Conservation (phyloP, 1,284 basidiomycete species). For the Ceratobasidium sp. region DNA sequence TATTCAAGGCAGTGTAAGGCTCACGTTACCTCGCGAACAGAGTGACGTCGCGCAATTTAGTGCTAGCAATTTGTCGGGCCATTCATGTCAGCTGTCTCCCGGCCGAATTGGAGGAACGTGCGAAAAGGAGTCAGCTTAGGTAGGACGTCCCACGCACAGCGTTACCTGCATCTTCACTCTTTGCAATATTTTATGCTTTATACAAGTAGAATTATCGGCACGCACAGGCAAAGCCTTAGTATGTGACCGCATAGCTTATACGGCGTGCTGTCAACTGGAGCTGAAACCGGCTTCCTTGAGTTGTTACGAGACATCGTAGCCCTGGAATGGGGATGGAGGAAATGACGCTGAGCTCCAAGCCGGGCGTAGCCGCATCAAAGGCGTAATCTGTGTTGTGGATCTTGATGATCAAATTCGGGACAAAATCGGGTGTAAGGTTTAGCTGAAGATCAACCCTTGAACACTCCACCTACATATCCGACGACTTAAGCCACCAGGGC, state of each 20-base stretch:
- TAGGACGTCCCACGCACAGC: too few relatives aligned
- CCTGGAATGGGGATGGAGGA: neutral
- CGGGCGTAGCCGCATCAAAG: neutral
- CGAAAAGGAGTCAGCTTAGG: too few relatives aligned
- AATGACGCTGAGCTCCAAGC: neutral
- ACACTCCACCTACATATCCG: neutral
- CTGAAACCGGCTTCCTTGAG: too few relatives aligned
- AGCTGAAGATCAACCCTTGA: slow-evolving; percentile 13
- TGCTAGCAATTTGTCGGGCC: neutral
- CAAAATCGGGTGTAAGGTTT: slow-evolving; percentile 4
- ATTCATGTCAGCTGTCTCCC: neutral
- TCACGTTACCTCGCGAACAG: slow-evolving; percentile 14
- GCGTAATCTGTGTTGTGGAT: neutral
- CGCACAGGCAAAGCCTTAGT: too few relatives aligned
- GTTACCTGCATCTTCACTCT: neutral
- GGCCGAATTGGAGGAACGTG: neutral
- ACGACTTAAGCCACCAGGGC: slow-evolving; percentile 9
- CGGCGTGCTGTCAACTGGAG: too few relatives aligned
- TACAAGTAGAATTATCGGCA: too few relatives aligned
- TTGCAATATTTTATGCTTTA: neutral
- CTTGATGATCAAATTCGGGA: neutral
- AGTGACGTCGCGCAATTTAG: slow-evolving; percentile 17
- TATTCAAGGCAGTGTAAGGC: neutral
- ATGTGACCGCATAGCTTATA: too few relatives aligned
- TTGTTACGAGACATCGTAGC: too few relatives aligned